Conservation (phyloP, 306 rosid genomes). For the Spatholobus suberectus region DNA sequence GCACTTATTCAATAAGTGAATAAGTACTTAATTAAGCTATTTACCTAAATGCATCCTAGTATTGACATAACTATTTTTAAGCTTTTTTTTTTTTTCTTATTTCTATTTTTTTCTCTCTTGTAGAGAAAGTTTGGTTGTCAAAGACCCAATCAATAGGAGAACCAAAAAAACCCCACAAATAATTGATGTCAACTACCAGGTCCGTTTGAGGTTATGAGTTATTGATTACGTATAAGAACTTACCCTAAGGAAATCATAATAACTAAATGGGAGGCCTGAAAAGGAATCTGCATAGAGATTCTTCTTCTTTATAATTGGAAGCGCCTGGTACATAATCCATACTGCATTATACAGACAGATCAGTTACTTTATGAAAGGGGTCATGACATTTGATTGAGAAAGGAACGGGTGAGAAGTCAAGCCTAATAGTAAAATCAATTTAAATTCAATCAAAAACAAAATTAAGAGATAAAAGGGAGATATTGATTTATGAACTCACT, state of each 20-base stretch:
- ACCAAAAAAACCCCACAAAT: no score
- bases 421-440: slow-evolving; percentile 1
- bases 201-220: no score
- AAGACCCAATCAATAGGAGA: no score
- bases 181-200: no score
- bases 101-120: no score
- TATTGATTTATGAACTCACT: slow-evolving; percentile 63
- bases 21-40: not conserved
- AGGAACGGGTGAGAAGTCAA: slow-evolving; percentile 34
- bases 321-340: slow-evolving; percentile 83
- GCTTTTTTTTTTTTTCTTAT: not conserved
- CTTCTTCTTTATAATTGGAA: slow-evolving; percentile 71
- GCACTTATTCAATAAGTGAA: no score
- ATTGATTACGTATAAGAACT: slow-evolving; percentile 33
- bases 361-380: slow-evolving; percentile 28
- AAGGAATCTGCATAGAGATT: slow-evolving; percentile 66
- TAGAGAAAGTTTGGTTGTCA: no score
- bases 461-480: slow-evolving; percentile 20
- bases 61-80: not conserved
- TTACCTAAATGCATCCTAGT: not conserved
- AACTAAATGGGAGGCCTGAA: slow-evolving; percentile 65
- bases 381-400: slow-evolving; percentile 28
- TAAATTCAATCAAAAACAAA: slow-evolving; percentile 30
- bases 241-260: slow-evolving; percentile 79
- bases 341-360: slow-evolving; percentile 58